Evolutionary conservation across 1,284 basidiomycete species (phyloP), one percentile per base, ranked within the genome.

Genomic region (Ganoderma lucidum): DNA sequence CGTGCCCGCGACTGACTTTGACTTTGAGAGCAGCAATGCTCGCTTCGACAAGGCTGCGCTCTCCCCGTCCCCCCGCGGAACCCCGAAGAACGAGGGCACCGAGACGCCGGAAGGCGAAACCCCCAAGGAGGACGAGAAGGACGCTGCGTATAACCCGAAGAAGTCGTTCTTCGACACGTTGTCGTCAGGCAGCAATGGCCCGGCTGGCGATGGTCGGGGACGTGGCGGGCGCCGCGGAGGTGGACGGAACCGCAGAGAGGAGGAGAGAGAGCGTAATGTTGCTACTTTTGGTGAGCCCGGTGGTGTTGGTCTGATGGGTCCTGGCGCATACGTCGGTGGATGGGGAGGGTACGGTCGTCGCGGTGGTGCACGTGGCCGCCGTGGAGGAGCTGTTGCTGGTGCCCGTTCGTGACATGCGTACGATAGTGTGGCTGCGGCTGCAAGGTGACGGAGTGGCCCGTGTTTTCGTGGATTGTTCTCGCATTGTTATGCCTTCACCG

Each of bases 281-380:
- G 91, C 91, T 42, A 94, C 93, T 15, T 94, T 94, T 83, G 93
- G 93, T 5, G 93, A 94, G 78, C 90, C 93, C 6, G 92, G 92
- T 19, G 90, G 90, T 68, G 86, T 91, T 35, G 91, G 92, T 12
- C 78, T 93, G 63, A 85, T 93, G 84, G 91, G 92, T 0, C 91
- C 91, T 30, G 85, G 85, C 63, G 85, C 84, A 28, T 87, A 88
- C 73, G 85, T 87, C 15, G 82, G 83, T 64, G 86, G 87, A 1
- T 87, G 84, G 83, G 86, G 86, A 58, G 85, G 86, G 3, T 84
- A 84, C 75, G 83, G 86, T 45, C 73, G 85, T 61, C 79, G 89
- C 68, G 79, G 85, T 61, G 78, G 64, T 23, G 73, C 82, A 62
- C 73, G 88, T 74, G 77, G 84, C 67, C 74, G 86, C 75, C 75